Evolutionary conservation across 306 rosid species (phyloP).

Genomic region (Lathyrus aphaca): DNA sequence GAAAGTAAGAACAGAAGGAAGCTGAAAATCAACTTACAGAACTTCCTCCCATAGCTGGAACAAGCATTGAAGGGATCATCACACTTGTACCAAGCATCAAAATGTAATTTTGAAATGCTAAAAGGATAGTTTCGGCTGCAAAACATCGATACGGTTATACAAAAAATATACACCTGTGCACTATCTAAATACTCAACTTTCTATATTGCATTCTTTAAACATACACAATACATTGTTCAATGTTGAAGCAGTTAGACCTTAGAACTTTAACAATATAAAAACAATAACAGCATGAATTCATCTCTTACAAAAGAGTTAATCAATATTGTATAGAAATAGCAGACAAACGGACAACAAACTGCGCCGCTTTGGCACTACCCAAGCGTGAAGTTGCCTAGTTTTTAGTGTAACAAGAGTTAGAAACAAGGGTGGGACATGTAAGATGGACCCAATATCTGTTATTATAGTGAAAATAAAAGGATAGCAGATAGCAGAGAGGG

Average conservation of each 20-base stretch:
- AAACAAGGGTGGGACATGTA: constrained; percentile 6
- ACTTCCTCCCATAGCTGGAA: constrained; percentile 94
- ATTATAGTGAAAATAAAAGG: constrained; percentile 1
- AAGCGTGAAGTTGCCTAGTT: constrained; percentile 1
- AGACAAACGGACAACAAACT: no score
- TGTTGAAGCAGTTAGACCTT: neutral
- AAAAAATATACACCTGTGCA: neutral
- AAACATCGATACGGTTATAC: constrained; percentile 24
- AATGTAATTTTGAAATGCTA: constrained; percentile 96
- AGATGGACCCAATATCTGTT: constrained; percentile 4
- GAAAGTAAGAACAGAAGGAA: constrained; percentile 13
- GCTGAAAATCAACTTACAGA: constrained; percentile 57
- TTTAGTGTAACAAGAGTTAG: constrained; percentile 19
- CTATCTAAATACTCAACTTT: constrained; percentile 9
- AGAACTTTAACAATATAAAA: constrained; percentile 1
- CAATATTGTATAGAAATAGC: no score
- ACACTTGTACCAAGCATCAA: constrained; percentile 95
- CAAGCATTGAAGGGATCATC: constrained; percentile 82
- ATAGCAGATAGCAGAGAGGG: constrained; percentile 5
- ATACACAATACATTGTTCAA: neutral
- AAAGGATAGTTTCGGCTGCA: constrained; percentile 84
- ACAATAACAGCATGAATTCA: no score
- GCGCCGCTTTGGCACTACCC: no score
- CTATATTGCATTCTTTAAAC: neutral
- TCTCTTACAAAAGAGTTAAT: no score